Conservation (phyloP, 805 yeast species). For the Nakazawaea wyomingensis region DNA sequence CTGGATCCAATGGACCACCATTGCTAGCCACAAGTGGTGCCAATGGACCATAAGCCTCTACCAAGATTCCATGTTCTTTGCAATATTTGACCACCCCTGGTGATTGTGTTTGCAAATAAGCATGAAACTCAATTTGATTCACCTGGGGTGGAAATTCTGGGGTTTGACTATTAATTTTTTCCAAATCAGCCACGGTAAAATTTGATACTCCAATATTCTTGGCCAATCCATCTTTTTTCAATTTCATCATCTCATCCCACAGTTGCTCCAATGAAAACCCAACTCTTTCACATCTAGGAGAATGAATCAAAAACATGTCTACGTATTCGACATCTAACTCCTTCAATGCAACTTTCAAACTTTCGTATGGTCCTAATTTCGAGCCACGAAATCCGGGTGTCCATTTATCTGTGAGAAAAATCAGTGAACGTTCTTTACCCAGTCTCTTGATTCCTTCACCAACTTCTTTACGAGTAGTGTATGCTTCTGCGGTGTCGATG, state of each 20-base stretch:
- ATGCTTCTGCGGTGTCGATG: conserved; percentile 66
- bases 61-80: conserved; percentile 40
- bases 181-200: conserved; percentile 42
- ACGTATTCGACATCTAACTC: conserved; percentile 47
- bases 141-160: conserved; percentile 50
- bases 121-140: conserved; percentile 67
- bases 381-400: conserved; percentile 31
- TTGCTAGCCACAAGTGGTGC: conserved; percentile 54
- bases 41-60: conserved; percentile 66
- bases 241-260: conserved; percentile 40
- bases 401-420: conserved; percentile 62
- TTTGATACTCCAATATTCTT: conserved; percentile 58
- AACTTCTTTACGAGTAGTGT: conserved; percentile 55
- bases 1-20: conserved; percentile 34
- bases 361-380: conserved; percentile 39
- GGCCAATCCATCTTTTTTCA: conserved; percentile 40
- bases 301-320: conserved; percentile 60
- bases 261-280: conserved; percentile 47
- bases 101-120: conserved; percentile 60
- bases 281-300: conserved; percentile 41
- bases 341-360: conserved; percentile 41
- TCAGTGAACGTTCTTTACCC: conserved; percentile 38
- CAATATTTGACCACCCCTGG: conserved; percentile 50
- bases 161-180: conserved; percentile 35
- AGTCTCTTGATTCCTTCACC: conserved; percentile 45